phyloP scores from a whole-genome alignment of 768 basidiomycete species.

The Russula lepida region DNA sequence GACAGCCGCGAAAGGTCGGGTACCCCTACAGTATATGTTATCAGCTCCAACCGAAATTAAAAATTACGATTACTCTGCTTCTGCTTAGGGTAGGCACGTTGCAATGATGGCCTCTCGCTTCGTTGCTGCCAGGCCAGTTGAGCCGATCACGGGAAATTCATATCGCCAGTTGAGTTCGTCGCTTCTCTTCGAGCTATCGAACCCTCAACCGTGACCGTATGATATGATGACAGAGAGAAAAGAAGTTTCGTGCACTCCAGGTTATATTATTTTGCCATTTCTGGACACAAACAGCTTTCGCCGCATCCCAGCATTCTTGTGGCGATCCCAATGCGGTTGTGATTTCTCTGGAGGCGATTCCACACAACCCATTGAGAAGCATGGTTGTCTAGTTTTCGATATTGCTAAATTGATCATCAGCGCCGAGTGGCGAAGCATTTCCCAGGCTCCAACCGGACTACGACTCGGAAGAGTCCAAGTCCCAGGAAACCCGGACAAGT shows the following conservation, averaged over 20 bases:
- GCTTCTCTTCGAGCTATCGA: not conserved
- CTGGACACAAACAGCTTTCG: not conserved
- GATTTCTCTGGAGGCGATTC: not conserved
- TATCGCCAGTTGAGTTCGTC: not conserved
- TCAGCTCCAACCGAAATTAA: not conserved
- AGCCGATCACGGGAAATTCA: not conserved
- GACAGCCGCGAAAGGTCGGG: not conserved
- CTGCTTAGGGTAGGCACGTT: not conserved
- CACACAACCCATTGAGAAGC: not conserved
- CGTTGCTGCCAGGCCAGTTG: not conserved
- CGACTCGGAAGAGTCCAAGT: no score
- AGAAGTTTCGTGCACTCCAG: not conserved
- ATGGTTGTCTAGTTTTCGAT: no score
- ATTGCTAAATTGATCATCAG: no score
- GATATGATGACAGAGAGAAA: not conserved
- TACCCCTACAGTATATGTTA: not conserved
- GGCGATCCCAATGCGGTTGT: not conserved
- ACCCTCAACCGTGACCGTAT: not conserved
- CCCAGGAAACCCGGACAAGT: no score
- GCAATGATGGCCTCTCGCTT: no score
- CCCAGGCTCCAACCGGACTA: no score
- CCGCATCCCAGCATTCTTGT: not conserved
- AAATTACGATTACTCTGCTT: not conserved
- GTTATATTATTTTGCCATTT: not conserved
- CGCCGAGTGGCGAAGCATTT: not conserved